Percentiles rank a stretch among this genome's conserved stretches.
Conservation (phyloP, 2,329 filamentous ascomycete species). For the Neurospora sp. region DNA sequence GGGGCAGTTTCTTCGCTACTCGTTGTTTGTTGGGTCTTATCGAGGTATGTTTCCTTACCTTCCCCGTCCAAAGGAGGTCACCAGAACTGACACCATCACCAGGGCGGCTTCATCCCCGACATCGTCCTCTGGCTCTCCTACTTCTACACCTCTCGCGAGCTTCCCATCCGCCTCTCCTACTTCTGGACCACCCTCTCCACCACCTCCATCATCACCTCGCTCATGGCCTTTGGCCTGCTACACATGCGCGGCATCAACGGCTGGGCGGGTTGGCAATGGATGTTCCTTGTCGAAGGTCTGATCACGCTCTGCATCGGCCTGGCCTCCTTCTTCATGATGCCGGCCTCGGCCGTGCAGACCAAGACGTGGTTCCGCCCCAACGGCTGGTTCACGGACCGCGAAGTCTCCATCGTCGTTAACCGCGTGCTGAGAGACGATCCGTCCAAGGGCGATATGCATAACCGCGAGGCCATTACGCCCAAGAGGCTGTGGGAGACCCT, state of each 20-base stretch:
- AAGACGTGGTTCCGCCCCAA: conserved; percentile 39
- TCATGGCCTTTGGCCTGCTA: conserved; percentile 28
- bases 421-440: conserved; percentile 47
- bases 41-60: conserved; percentile 7
- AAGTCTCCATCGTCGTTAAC: conserved; percentile 49
- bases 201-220: conserved; percentile 24
- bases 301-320: conserved; percentile 42
- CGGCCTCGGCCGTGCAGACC: conserved; percentile 36
- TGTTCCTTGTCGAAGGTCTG: conserved; percentile 47
- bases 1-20: conserved; percentile 14
- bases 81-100: neutral
- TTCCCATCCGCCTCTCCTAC: conserved; percentile 28
- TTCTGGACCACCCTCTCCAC: conserved; percentile 29
- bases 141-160: conserved; percentile 23
- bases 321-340: conserved; percentile 43
- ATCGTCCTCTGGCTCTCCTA: conserved; percentile 19
- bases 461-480: conserved; percentile 42
- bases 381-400: conserved; percentile 49
- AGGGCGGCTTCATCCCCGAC: conserved; percentile 22
- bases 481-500: conserved; percentile 38
- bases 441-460: conserved; percentile 48
- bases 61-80: neutral
- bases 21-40: conserved; percentile 18
- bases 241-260: conserved; percentile 28
- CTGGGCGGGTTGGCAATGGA: conserved; percentile 33